Evolutionary conservation across 495 filamentous ascomycete genomes (phyloP), one percentile per base, ranked within the genome.

Genomic region (Xylaria nigripes): DNA sequence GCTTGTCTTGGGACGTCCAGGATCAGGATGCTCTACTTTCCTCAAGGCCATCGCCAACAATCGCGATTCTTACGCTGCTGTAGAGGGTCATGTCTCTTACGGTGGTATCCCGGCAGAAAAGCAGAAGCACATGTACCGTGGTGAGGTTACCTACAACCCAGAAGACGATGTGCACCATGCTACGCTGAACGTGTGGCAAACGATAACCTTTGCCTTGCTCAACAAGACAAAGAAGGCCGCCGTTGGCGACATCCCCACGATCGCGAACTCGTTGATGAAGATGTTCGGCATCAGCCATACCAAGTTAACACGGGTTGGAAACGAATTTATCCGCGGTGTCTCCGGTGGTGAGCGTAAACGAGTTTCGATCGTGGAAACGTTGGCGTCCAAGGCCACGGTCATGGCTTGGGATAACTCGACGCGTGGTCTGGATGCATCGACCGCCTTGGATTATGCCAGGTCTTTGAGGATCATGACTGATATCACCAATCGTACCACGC

Each of bases 161-260:
- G 88, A 93, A 68, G 87, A 93, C 51, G 89, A 94, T 56, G 75
- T 82, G 43, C 88, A 92, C 66, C 82, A 92, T 61, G 85, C 89
- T 3, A 74, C 77, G 7, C 70, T 95, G 32, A 93, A 84, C 2
- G 89, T 95, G 2, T 71, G 84, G 76, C 80, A 91, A 61, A 94
- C 89, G 0, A 71, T 93, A 45, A 81, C 81, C n/a, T 94, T 95
- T 64, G 85, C 89, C 0, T 72, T 92, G 8, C 82, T 86, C 63
- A 91, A 84, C 73, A 90, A 90, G 72, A 89, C 86, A n/a, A 85
- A 81, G 67, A 88, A 86, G 70, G 72, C 78, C 40, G 77, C 84
- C n/a, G 76, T 76, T 16, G 76, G 71, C 1, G 83, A 86, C 49
- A 84, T 90, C 22, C 78, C 82, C 3, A 69, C 86, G 46, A 86